Conservation (phyloP, 805 yeast species). For the Hyphopichia homilentoma region DNA sequence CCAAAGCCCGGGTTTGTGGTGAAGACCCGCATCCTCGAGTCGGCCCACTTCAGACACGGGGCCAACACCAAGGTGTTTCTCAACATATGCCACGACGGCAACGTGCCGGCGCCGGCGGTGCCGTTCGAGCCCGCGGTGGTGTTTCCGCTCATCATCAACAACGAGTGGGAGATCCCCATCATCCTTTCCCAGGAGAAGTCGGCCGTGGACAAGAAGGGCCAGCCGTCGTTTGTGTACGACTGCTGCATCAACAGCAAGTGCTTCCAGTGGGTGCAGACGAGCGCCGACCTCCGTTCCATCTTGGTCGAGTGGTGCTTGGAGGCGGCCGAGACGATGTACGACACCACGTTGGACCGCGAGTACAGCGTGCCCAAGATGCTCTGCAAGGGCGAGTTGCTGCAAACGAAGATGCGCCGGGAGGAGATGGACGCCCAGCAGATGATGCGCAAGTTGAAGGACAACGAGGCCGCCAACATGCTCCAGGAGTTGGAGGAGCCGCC, state of each 20-base stretch:
- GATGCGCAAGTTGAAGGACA: constrained; percentile 30
- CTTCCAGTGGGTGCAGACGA: constrained; percentile 57
- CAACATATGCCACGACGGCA: constrained; percentile 65
- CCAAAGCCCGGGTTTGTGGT: constrained; percentile 75
- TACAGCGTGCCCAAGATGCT: constrained; percentile 67
- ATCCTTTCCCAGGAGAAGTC: constrained; percentile 56
- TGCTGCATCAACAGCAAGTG: constrained; percentile 71
- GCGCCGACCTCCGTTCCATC: constrained; percentile 58
- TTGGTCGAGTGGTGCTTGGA: constrained; percentile 83
- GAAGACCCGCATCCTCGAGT: constrained; percentile 51
- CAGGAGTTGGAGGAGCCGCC: constrained; percentile 33
- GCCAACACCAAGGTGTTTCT: constrained; percentile 65
- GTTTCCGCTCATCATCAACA: constrained; percentile 60
- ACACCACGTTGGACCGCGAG: constrained; percentile 56
- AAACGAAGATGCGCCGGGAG: constrained; percentile 39
- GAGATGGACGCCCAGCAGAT: constrained; percentile 40
- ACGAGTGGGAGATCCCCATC: constrained; percentile 85
- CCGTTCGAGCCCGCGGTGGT: constrained; percentile 56
- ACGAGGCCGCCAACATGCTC: constrained; percentile 41
- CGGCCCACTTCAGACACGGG: constrained; percentile 20
- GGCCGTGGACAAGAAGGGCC: constrained; percentile 69
- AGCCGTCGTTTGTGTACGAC: constrained; percentile 63
- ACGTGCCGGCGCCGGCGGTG: constrained; percentile 59
- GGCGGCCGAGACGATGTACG: constrained; percentile 58
- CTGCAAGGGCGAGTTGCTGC: constrained; percentile 59